Conservation (phyloP, 2,329 filamentous ascomycete genomes). For the Emmonsia crescens region DNA sequence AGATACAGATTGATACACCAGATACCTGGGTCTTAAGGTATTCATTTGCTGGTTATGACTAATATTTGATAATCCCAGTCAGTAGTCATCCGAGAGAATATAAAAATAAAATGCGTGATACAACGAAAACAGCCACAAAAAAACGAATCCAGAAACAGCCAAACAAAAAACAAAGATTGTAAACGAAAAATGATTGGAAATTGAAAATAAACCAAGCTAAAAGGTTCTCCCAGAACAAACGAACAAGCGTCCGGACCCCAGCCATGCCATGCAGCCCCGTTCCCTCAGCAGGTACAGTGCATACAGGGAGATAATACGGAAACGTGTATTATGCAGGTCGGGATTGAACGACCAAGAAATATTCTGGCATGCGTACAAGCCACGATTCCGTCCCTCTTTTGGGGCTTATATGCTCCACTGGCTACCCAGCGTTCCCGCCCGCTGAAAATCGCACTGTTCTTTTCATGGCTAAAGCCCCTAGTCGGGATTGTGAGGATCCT, state of each 20-base stretch:
- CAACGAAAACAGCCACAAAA: slow-evolving; percentile 4
- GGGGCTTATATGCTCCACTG: not conserved
- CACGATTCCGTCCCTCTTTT: not conserved
- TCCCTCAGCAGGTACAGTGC: not conserved
- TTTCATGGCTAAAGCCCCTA: not conserved
- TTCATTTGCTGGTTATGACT: not conserved
- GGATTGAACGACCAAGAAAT: not conserved
- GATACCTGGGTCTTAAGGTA: not conserved
- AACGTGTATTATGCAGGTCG: not conserved
- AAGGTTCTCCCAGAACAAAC: not conserved
- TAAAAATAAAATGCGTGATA: slow-evolving; percentile 3
- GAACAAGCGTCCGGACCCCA: not conserved
- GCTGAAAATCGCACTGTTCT: not conserved
- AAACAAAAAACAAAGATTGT: not conserved
- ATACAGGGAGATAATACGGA: not conserved
- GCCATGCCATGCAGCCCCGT: not conserved
- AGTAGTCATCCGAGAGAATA: not conserved
- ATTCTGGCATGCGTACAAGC: not conserved
- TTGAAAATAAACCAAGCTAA: not conserved
- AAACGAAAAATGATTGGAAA: not conserved
- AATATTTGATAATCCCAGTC: not conserved
- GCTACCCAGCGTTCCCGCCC: not conserved
- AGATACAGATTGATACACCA: not conserved
- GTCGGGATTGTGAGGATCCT: not conserved
- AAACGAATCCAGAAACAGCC: not conserved